These are phyloP conservation scores for Crithidia acanthocephali DNA, from an alignment of 208 protist species.

Conservation along the genomic window DNA sequence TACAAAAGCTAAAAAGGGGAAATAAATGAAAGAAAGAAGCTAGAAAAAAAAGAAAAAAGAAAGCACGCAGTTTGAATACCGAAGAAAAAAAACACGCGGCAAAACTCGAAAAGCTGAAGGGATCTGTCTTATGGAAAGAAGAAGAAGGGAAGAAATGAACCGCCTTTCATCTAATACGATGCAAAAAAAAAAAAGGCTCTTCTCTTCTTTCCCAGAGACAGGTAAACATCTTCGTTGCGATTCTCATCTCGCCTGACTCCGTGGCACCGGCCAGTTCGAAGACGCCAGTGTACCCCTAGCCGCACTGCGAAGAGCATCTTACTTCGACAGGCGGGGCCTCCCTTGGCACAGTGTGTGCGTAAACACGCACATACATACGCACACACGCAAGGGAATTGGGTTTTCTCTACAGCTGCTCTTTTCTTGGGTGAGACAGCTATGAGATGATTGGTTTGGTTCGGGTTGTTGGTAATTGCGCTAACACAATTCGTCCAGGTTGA, in stretches of 20 bases:
- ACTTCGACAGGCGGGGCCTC: constrained; percentile 33
- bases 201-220: neutral
- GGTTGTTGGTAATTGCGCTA: constrained; percentile 17
- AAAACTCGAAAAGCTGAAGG: neutral
- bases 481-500: constrained; percentile 32
- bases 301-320: constrained; percentile 39
- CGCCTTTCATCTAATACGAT: neutral
- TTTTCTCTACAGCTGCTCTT: neutral
- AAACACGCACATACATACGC: constrained; percentile 18
- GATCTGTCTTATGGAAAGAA: neutral
- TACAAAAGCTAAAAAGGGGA: constrained; percentile 5
- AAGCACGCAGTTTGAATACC: constrained; percentile 19
- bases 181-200: constrained; percentile 13
- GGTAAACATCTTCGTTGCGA: neutral
- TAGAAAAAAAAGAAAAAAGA: constrained; percentile 3
- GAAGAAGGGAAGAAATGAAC: neutral
- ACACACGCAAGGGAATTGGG: constrained; percentile 15
- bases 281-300: constrained; percentile 38
- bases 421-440: neutral
- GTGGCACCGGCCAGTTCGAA: constrained; percentile 37
- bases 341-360: constrained; percentile 12
- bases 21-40: neutral
- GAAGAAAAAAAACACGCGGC: constrained; percentile 24
- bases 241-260: neutral
- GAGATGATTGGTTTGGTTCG: neutral